Evolutionary conservation across 2,329 filamentous ascomycete genomes (phyloP), one percentile per base, ranked within the genome.

Genomic region (Trichoderma citrinoviride): DNA sequence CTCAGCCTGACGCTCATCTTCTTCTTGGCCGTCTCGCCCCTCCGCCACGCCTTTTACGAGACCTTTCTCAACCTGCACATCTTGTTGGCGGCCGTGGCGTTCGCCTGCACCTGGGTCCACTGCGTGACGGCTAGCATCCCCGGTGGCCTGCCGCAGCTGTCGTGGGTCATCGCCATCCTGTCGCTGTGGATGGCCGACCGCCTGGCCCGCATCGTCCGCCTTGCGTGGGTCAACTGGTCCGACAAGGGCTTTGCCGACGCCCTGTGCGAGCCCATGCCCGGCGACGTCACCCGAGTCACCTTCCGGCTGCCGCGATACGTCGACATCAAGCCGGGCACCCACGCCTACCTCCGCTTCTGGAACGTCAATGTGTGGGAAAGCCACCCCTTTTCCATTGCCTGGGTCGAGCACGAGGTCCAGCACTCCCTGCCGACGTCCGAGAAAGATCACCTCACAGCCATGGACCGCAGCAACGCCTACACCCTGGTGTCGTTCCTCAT

Each of bases 11-110:
- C 85, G 46, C 74, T 90, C 50, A 81, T 98, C 52, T 73, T 90
- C 61, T 72, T 96, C 58, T 81, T 89, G 29, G 89, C 92, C 10
- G 80, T 90, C 61, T 94, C 92, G 2, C 90, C 93, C 0, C 74
- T 99, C 58, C 89, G 95, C 67, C 94, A 97, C 77, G 93, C 93
- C 44, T 97, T 97, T 75, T 99, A 99, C 80, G 95, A 99, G 79
- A 96, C 92, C 1, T 99, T 99, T 79, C 84, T 98, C 71, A 92
- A 91, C 74, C 78, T 90, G 33, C 95, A 98, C 78, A 93, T 96
- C 70, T 76, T 91, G 43, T 79, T 96, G 57, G 92, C 89, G 44
- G 76, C 89, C 41, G 73, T 91, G 61, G 80, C 82, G 54, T 85
- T 97, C 57, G 81, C 85, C 64, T 89, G 88, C 71, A 87, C 93